phyloP scores from a whole-genome alignment of 345 rosid genomes.

The Arabis alpina region DNA sequence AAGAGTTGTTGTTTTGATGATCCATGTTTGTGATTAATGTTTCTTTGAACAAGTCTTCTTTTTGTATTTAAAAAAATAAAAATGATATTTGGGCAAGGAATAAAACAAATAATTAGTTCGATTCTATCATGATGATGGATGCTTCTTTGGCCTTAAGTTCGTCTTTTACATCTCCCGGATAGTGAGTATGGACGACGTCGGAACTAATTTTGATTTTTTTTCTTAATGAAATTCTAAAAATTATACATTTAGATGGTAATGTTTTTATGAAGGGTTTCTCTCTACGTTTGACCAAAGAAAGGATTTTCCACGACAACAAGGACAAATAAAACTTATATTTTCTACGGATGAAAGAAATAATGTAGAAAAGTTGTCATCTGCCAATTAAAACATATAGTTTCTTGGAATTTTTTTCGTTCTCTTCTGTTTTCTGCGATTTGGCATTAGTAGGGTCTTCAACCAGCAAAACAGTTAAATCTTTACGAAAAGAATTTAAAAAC shows the following conservation, averaged over 20 bases:
- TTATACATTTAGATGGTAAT: not conserved
- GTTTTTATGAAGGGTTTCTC: not conserved
- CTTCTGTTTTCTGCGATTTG: too few species aligned
- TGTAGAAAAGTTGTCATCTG: too few species aligned
- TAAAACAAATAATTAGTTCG: not conserved
- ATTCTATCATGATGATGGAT: too few species aligned
- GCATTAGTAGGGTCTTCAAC: too few species aligned
- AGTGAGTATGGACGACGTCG: constrained; percentile 16
- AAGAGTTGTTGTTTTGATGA: constrained; percentile 33
- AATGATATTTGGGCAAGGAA: not conserved
- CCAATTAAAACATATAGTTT: too few species aligned
- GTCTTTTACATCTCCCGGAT: constrained; percentile 12
- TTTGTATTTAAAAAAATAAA: not conserved
- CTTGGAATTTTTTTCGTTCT: too few species aligned
- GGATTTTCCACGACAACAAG: not conserved
- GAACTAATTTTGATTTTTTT: constrained; percentile 1
- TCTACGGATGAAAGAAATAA: not conserved
- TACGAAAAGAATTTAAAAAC: too few species aligned
- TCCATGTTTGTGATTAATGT: constrained; percentile 35
- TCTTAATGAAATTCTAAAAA: too few species aligned
- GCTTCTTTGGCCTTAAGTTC: too few species aligned
- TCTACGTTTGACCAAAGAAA: constrained; percentile 3
- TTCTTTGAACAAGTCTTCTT: constrained; percentile 42
- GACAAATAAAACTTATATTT: not conserved
- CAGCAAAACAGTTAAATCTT: too few species aligned